phyloP scores from a whole-genome alignment of 169 alveolate species.

The Amoebophrya sp. region DNA sequence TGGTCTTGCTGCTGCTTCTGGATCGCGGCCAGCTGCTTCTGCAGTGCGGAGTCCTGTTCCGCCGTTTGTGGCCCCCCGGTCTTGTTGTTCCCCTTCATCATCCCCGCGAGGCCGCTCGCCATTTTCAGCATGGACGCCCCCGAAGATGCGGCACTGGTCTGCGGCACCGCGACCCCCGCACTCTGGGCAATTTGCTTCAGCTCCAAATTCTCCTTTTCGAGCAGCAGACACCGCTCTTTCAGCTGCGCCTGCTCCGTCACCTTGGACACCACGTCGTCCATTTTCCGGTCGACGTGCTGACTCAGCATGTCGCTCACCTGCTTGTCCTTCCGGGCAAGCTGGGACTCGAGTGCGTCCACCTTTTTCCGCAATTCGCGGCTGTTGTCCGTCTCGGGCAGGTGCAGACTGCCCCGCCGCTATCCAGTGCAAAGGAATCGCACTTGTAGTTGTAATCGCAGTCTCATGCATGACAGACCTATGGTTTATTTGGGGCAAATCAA shows the following conservation, averaged over 20 bases:
- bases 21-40: background rate
- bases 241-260: background rate
- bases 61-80: no score
- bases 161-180: background rate
- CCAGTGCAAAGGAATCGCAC: no score
- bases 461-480: no score
- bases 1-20: constrained; percentile 15
- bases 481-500: no score
- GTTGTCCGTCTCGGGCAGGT: background rate
- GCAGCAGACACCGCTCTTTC: background rate
- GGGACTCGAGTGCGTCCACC: background rate
- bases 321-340: background rate
- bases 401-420: background rate
- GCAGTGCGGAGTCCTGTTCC: no score
- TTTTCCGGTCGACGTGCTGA: constrained; percentile 21
- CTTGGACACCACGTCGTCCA: background rate
- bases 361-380: background rate
- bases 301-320: background rate
- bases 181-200: background rate
- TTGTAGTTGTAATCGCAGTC: no score
- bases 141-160: background rate
- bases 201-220: background rate
- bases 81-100: no score
- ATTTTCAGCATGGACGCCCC: background rate
- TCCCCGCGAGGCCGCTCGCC: background rate